Base-by-base conservation (phyloP, 805 yeast genomes). In the Yarrowia bubula region DNA sequence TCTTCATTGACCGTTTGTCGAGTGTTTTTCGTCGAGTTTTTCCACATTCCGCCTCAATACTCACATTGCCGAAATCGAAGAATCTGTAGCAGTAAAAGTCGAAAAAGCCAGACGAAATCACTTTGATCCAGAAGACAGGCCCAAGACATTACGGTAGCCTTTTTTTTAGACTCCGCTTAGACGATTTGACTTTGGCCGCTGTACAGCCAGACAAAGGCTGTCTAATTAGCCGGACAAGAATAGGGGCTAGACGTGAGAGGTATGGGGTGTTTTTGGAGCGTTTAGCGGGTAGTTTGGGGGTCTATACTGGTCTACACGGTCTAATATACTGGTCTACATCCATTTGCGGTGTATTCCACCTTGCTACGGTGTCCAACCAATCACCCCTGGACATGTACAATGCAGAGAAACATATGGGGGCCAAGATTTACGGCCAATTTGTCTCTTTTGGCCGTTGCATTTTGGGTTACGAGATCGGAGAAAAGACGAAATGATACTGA, bases 1-100 rank as follows among this genome's bases (percentile, higher is more conserved):
- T 22, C 28, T 22, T 22, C n/a, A n/a, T n/a, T n/a, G n/a, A n/a
- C n/a, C n/a, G n/a, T n/a, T n/a, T n/a, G n/a, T n/a, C n/a, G n/a
- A n/a, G n/a, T n/a, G n/a, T n/a, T n/a, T n/a, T n/a, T n/a, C n/a
- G n/a, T n/a, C n/a, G n/a, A n/a, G n/a, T n/a, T n/a, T n/a, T n/a
- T n/a, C n/a, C n/a, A n/a, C n/a, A n/a, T n/a, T n/a, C n/a, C n/a
- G n/a, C n/a, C n/a, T n/a, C n/a, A n/a, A 15, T 55, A 55, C 61
- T 55, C 61, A 55, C 61, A 55, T 55, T 55, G 42, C 47, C 61
- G 31, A 39, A 55, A 41, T 55, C 61, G 37, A 51, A 35, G 46
- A 32, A 41, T 43, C 47, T 37, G 61, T 31, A 31, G 61, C 31
- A 18, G 47, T 55, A 28, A 41, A 55, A 38, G 61, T 15, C 28